Conservation (phyloP, 805 yeast genomes). For the Blastobotrys mokoenaii region DNA sequence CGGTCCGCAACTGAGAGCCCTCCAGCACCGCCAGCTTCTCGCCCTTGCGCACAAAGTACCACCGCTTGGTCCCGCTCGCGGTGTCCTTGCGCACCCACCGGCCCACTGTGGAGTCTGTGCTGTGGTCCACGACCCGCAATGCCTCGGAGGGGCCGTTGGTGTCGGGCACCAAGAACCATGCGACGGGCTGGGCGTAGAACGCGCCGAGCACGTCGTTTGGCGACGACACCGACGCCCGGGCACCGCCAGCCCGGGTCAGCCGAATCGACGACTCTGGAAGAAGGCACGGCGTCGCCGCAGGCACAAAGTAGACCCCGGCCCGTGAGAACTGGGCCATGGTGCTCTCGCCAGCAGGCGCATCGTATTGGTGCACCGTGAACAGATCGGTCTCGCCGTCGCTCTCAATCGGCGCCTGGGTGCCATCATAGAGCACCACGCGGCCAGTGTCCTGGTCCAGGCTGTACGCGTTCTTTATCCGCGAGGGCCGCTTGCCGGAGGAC, state of each 20-base stretch:
- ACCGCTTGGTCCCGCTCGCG: constrained; percentile 3
- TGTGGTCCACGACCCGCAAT: constrained; percentile 15
- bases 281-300: constrained; percentile 1
- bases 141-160: too few relatives aligned
- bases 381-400: not conserved
- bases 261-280: constrained; percentile 4
- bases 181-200: constrained; percentile 15
- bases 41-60: constrained; percentile 7
- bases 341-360: not conserved
- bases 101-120: constrained; percentile 15
- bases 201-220: too few relatives aligned
- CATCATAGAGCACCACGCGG: constrained; percentile 6
- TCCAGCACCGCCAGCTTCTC: not conserved
- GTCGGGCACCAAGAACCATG: constrained; percentile 14
- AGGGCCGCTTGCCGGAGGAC: constrained; percentile 1
- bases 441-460: not conserved
- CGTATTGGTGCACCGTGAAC: constrained; percentile 4
- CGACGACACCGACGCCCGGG: not conserved
- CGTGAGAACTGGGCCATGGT: constrained; percentile 3
- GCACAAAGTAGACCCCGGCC: constrained; percentile 1
- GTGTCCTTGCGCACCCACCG: constrained; percentile 11
- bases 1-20: not conserved
- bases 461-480: not conserved
- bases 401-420: constrained; percentile 6
- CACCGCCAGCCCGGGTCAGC: not conserved